Evolutionary conservation across 495 filamentous ascomycete species (phyloP).

Genomic region (Tetracladium marchalianum): DNA sequence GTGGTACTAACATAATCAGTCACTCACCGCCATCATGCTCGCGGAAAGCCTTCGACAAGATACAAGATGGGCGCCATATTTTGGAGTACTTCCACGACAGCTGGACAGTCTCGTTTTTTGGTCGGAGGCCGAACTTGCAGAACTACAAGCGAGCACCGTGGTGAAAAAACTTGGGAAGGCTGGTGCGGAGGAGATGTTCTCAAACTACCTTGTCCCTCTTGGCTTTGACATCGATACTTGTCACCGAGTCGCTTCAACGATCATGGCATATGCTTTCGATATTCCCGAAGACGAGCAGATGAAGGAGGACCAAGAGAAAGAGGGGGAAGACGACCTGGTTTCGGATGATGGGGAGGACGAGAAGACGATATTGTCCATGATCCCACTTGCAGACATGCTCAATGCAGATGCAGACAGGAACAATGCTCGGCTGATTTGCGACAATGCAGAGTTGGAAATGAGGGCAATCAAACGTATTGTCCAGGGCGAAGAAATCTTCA

Average conservation of each 20-base stretch:
- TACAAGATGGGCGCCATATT: constrained; percentile 72
- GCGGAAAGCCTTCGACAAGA: constrained; percentile 56
- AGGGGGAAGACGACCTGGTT: constrained; percentile 53
- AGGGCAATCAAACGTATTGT: constrained; percentile 40
- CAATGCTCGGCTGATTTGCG: constrained; percentile 33
- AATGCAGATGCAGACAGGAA: constrained; percentile 87
- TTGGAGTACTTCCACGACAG: constrained; percentile 63
- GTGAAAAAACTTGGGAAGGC: constrained; percentile 67
- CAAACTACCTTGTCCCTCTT: constrained; percentile 51
- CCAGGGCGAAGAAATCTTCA: constrained; percentile 73
- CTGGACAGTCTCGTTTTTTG: constrained; percentile 94
- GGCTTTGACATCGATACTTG: constrained; percentile 26
- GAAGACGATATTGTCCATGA: constrained; percentile 63
- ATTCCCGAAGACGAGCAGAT: constrained; percentile 36
- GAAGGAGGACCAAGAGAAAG: constrained; percentile 34
- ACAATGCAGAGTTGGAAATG: constrained; percentile 21
- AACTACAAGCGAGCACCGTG: constrained; percentile 71
- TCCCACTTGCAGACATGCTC: constrained; percentile 84
- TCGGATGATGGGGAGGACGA: constrained; percentile 60
- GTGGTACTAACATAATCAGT: constrained; percentile 6
- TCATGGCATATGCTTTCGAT: constrained; percentile 95
- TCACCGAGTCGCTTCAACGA: constrained; percentile 73
- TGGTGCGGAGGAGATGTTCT: constrained; percentile 60
- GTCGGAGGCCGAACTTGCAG: constrained; percentile 55
- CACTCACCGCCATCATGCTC: constrained; percentile 69